phyloP scores from a whole-genome alignment of 2,329 filamentous ascomycete genomes.

The Bipolaris gigantea region DNA sequence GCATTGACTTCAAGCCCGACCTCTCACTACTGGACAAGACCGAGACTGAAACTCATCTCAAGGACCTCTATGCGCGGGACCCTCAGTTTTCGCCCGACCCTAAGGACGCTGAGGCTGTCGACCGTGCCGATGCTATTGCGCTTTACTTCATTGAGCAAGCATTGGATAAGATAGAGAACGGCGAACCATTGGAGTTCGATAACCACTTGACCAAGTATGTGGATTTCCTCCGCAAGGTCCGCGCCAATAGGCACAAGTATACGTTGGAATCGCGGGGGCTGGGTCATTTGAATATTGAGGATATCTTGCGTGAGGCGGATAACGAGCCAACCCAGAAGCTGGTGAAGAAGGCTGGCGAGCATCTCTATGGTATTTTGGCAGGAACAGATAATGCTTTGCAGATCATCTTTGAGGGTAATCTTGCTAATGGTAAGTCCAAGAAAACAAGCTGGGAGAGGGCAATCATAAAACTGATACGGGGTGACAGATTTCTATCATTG shows the following conservation, averaged over 20 bases:
- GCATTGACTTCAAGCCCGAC: slow-evolving; percentile 12
- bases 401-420: slow-evolving; percentile 10
- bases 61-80: slow-evolving; percentile 2
- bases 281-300: slow-evolving; percentile 7
- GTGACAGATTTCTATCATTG: slow-evolving; percentile 6
- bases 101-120: slow-evolving; percentile 10
- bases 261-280: slow-evolving; percentile 6
- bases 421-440: slow-evolving; percentile 5
- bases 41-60: slow-evolving; percentile 9
- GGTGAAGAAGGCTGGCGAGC: slow-evolving; percentile 11
- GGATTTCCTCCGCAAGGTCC: slow-evolving; percentile 10
- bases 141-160: slow-evolving; percentile 11
- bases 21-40: slow-evolving; percentile 1
- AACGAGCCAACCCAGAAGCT: slow-evolving; percentile 11
- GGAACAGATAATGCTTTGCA: slow-evolving; percentile 6
- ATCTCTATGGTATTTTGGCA: slow-evolving; percentile 5
- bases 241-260: slow-evolving; percentile 9
- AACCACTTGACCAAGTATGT: slow-evolving; percentile 12
- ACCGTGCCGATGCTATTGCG: slow-evolving; percentile 8
- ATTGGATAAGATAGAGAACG: slow-evolving; percentile 9
- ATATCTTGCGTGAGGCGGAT: slow-evolving; percentile 10
- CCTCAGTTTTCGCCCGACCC: slow-evolving; percentile 9
- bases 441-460: neutral
- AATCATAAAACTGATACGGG: neutral
- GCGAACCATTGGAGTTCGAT: slow-evolving; percentile 2